These are phyloP conservation scores for Penicillium corylophilum DNA, from an alignment of 2,329 filamentous ascomycete genomes.

Conservation along the genomic window DNA sequence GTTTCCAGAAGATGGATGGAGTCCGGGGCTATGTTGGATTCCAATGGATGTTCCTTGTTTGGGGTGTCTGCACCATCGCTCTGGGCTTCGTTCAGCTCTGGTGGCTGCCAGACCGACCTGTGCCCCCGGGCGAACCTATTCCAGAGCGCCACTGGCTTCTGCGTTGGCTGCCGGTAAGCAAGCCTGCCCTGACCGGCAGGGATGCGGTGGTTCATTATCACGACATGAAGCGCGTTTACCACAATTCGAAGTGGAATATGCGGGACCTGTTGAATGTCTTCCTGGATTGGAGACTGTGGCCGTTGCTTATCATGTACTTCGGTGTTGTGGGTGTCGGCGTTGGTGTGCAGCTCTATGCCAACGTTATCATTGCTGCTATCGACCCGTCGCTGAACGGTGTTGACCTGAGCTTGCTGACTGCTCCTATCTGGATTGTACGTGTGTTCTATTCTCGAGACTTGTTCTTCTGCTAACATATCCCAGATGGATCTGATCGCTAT, in stretches of 20 bases:
- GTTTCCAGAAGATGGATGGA: constrained; percentile 89
- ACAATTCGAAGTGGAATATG: constrained; percentile 69
- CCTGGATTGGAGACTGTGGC: constrained; percentile 86
- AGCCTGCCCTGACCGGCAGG: constrained; percentile 70
- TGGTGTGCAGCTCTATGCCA: constrained; percentile 83
- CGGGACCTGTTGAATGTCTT: constrained; percentile 69
- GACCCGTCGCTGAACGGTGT: constrained; percentile 71
- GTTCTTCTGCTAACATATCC: background rate
- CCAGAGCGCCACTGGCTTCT: constrained; percentile 41
- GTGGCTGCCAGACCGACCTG: constrained; percentile 86
- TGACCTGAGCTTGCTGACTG: constrained; percentile 77
- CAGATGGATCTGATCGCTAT: constrained; percentile 87
- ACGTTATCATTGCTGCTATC: constrained; percentile 79
- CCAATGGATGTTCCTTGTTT: constrained; percentile 77
- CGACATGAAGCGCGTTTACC: constrained; percentile 78
- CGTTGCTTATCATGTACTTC: constrained; percentile 87
- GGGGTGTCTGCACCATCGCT: constrained; percentile 71
- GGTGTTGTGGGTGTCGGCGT: constrained; percentile 91
- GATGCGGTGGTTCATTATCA: constrained; percentile 81
- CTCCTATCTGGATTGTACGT: constrained; percentile 86
- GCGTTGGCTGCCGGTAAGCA: constrained; percentile 66
- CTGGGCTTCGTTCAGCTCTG: constrained; percentile 74
- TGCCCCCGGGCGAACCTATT: constrained; percentile 56
- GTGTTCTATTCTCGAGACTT: background rate
- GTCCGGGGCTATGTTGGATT: constrained; percentile 68